These are phyloP conservation scores for Hemerocallis citrina DNA, from an alignment of 106 monocot genomes.

Conservation along the genomic window DNA sequence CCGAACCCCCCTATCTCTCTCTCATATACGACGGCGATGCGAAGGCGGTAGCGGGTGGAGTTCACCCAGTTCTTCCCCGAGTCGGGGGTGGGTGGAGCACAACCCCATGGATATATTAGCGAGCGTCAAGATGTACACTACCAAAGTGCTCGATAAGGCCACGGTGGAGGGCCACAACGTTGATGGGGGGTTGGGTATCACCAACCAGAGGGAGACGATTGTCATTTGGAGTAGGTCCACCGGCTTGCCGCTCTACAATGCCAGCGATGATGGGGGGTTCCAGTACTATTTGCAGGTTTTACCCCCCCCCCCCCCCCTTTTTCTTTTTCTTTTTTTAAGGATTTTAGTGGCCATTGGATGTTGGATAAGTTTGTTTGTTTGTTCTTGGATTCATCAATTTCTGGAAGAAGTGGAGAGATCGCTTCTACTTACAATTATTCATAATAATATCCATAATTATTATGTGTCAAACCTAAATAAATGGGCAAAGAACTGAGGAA, in stretches of 20 bases:
- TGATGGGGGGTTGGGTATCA: conserved; percentile 58
- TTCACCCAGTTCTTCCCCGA: conserved; percentile 91
- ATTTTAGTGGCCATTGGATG: no score
- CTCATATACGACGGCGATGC: conserved; percentile 63
- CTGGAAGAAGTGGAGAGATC: no score
- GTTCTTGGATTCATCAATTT: no score
- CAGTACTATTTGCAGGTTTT: conserved; percentile 74
- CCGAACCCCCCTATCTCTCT: no score
- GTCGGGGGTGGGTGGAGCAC: conserved; percentile 98
- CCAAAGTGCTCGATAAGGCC: conserved; percentile 76
- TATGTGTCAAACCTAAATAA: no score
- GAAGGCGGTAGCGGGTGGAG: conserved; percentile 56
- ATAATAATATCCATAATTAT: no score
- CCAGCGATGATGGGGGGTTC: conserved; percentile 84
- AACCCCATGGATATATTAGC: conserved; percentile 81
- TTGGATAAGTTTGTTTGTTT: no score
- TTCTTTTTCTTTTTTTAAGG: no score
- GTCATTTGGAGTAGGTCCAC: conserved; percentile 81
- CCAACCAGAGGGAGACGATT: conserved; percentile 85
- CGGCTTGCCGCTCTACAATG: conserved; percentile 72
- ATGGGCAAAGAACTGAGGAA: no score
- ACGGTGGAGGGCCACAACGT: conserved; percentile 59
- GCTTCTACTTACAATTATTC: no score
- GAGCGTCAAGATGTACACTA: conserved; percentile 64
- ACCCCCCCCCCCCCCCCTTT: no score